Conservation (phyloP, 495 filamentous ascomycete species). For the Hyphodiscus hymeniophilus region DNA sequence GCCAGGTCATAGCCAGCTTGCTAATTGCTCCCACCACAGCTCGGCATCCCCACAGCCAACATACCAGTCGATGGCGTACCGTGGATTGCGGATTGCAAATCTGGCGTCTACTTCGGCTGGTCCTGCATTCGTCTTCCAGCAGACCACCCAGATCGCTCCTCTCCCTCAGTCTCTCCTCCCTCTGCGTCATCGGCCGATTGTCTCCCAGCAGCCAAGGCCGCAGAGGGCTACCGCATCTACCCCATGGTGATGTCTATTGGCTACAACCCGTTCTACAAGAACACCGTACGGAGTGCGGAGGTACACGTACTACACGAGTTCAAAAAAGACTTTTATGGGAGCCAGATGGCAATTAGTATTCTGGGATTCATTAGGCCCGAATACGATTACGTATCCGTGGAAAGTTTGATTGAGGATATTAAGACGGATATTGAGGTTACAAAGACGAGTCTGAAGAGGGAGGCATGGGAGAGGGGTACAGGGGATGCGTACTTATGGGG, state of each 20-base stretch:
- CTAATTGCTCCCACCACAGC: slow-evolving; percentile 31
- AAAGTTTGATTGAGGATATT: slow-evolving; percentile 83
- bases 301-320: slow-evolving; percentile 81
- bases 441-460: slow-evolving; percentile 58
- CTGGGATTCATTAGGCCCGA: slow-evolving; percentile 85
- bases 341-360: slow-evolving; percentile 66
- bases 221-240: slow-evolving; percentile 43
- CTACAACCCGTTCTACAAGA: slow-evolving; percentile 95
- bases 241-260: slow-evolving; percentile 92
- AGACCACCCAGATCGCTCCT: slow-evolving; percentile 28
- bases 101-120: slow-evolving; percentile 90
- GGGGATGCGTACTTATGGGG: slow-evolving; percentile 33
- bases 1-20: background rate
- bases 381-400: slow-evolving; percentile 75
- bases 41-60: slow-evolving; percentile 96
- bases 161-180: slow-evolving; percentile 9
- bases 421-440: slow-evolving; percentile 80
- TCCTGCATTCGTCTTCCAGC: slow-evolving; percentile 52
- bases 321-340: slow-evolving; percentile 74
- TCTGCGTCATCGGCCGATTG: background rate
- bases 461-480: slow-evolving; percentile 47
- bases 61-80: slow-evolving; percentile 73
- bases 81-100: slow-evolving; percentile 60
- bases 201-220: background rate
- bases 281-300: slow-evolving; percentile 73